Conservation (phyloP, 2,329 filamentous ascomycete species). For the Harringtonia aguacate region DNA sequence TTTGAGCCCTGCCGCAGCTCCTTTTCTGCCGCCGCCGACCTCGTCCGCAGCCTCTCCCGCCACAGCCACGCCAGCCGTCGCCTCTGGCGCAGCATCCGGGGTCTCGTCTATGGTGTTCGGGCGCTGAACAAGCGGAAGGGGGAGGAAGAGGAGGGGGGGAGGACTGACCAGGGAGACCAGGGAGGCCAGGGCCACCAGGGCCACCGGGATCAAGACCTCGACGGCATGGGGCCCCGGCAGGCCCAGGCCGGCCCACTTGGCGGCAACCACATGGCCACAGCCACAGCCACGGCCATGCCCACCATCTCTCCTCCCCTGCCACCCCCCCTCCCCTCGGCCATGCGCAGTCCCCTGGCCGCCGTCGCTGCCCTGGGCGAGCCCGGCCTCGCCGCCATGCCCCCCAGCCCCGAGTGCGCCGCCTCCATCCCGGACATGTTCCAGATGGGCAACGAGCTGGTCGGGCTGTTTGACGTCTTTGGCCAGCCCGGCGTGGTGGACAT, state of each 20-base stretch:
- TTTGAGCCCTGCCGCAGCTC: constrained; percentile 22
- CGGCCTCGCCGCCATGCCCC: neutral
- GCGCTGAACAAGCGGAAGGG: neutral
- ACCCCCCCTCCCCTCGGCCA: too few species aligned
- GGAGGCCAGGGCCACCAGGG: neutral
- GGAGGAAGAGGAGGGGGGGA: too few species aligned
- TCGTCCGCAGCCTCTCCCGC: constrained; percentile 21
- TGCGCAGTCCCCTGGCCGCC: neutral
- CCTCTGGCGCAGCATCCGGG: constrained; percentile 24
- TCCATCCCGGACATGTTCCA: neutral
- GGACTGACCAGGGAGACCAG: neutral
- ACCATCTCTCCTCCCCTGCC: too few species aligned
- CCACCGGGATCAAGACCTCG: too few species aligned
- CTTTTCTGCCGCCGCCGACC: constrained; percentile 21
- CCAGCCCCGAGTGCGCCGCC: neutral
- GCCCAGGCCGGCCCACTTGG: too few species aligned
- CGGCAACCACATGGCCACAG: too few species aligned
- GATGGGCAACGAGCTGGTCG: constrained; percentile 23
- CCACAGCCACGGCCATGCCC: too few species aligned
- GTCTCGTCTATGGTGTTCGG: neutral
- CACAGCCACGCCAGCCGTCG: constrained; percentile 21
- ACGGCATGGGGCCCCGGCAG: too few species aligned
- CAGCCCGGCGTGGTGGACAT: constrained; percentile 1
- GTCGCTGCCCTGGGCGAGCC: neutral
- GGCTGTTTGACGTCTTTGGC: constrained; percentile 24